phyloP scores from a whole-genome alignment of 2,329 filamentous ascomycete genomes.

The Thelonectria blattea region DNA sequence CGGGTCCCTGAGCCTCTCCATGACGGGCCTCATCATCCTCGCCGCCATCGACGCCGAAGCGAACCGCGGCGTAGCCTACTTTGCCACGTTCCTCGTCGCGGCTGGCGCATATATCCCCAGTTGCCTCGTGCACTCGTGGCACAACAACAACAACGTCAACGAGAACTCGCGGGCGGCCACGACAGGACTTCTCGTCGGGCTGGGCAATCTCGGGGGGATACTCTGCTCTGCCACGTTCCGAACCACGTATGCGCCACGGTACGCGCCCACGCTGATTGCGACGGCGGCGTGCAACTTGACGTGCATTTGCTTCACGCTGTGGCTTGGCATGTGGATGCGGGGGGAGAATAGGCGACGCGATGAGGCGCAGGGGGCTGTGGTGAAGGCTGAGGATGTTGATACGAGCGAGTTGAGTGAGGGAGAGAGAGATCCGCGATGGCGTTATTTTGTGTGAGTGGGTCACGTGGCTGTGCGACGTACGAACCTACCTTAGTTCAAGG shows the following conservation, averaged over 20 bases:
- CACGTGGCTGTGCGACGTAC: too few relatives aligned
- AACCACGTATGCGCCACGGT: constrained; percentile 54
- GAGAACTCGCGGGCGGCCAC: constrained; percentile 55
- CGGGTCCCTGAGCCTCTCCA: constrained; percentile 42
- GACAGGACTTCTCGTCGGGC: constrained; percentile 53
- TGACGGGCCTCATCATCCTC: constrained; percentile 52
- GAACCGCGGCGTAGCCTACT: constrained; percentile 54
- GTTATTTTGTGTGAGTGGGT: constrained; percentile 26
- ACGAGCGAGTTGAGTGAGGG: constrained; percentile 25
- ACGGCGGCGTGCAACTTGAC: constrained; percentile 44
- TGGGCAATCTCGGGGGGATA: constrained; percentile 57
- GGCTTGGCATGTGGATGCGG: constrained; percentile 30
- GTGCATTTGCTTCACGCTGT: constrained; percentile 28
- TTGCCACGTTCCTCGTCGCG: constrained; percentile 56
- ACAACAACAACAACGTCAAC: constrained; percentile 59
- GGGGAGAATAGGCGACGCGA: constrained; percentile 23
- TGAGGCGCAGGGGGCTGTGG: constrained; percentile 21
- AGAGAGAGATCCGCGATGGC: constrained; percentile 22
- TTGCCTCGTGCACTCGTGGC: constrained; percentile 55
- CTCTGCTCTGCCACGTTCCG: constrained; percentile 53
- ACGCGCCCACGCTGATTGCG: constrained; percentile 53
- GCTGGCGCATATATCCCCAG: constrained; percentile 53
- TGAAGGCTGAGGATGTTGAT: constrained; percentile 28
- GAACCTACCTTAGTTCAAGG: too few relatives aligned
- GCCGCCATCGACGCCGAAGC: constrained; percentile 49